phyloP scores from a whole-genome alignment of 2,329 filamentous ascomycete genomes.

The Byssothecium circinans region DNA sequence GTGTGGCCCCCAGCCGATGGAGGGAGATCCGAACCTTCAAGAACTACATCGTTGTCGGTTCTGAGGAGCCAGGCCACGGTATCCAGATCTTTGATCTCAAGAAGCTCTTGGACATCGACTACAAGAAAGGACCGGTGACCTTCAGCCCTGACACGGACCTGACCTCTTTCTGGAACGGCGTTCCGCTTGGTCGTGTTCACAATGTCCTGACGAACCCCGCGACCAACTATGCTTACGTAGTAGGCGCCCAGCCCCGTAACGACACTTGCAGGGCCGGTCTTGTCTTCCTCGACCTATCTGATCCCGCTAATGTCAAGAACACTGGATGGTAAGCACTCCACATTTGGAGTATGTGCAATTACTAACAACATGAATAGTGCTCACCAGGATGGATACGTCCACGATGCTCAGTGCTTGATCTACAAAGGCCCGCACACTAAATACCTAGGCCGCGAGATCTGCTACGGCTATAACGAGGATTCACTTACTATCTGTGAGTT shows the following conservation, averaged over 20 bases:
- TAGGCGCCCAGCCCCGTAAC: constrained; percentile 38
- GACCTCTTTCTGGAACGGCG: constrained; percentile 27
- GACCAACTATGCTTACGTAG: constrained; percentile 37
- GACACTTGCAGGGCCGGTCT: constrained; percentile 54
- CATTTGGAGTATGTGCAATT: background rate
- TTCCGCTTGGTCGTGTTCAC: constrained; percentile 42
- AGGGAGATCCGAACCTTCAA: constrained; percentile 54
- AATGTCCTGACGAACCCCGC: constrained; percentile 42
- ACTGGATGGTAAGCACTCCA: constrained; percentile 49
- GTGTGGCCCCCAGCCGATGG: constrained; percentile 49
- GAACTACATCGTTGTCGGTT: constrained; percentile 48
- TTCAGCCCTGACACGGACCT: constrained; percentile 36
- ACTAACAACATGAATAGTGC: constrained; percentile 28
- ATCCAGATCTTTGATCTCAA: constrained; percentile 62
- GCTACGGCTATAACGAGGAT: constrained; percentile 60
- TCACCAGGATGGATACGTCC: constrained; percentile 59
- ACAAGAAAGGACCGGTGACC: constrained; percentile 31
- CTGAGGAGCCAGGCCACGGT: constrained; percentile 53
- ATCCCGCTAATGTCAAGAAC: constrained; percentile 55
- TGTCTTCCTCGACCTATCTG: constrained; percentile 60
- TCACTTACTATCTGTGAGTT: constrained; percentile 53
- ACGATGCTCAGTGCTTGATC: constrained; percentile 62
- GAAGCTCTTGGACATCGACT: constrained; percentile 42
- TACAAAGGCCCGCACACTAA: constrained; percentile 55
- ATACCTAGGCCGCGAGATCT: constrained; percentile 56